Conservation (phyloP, 441 rosid species). For the Gossypium schwendimanii region DNA sequence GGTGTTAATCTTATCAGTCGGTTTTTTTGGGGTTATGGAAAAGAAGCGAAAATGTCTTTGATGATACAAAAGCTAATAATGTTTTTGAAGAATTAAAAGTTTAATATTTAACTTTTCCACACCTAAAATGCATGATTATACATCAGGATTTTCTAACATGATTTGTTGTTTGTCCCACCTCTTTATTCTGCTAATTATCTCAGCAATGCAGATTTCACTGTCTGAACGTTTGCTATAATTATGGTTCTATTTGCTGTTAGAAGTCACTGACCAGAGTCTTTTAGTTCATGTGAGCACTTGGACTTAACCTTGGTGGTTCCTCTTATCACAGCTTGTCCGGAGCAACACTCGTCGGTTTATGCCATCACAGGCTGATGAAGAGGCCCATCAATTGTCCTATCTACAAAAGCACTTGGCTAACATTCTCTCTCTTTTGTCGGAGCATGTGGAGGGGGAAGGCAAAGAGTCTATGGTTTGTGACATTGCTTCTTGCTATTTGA, state of each 20-base stretch:
- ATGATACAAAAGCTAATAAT: neutral
- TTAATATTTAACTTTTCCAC: neutral
- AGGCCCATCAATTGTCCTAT: slow-evolving; percentile 91
- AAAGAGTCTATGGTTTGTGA: slow-evolving; percentile 81
- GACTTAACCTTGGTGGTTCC: slow-evolving; percentile 11
- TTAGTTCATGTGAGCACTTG: slow-evolving; percentile 4
- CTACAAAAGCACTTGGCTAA: slow-evolving; percentile 85
- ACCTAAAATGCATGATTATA: neutral
- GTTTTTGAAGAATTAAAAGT: neutral
- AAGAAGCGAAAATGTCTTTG: too few species aligned
- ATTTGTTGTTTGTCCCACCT: neutral
- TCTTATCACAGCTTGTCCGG: slow-evolving; percentile 72
- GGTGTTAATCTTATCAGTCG: too few species aligned
- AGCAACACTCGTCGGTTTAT: slow-evolving; percentile 88
- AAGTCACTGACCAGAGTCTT: neutral
- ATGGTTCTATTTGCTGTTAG: neutral
- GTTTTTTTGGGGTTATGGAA: too few species aligned
- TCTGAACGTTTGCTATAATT: neutral
- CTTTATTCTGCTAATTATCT: neutral
- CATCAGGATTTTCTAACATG: neutral
- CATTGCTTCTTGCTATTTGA: slow-evolving; percentile 5
- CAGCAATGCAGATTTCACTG: neutral
- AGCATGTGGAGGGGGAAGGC: slow-evolving; percentile 73
- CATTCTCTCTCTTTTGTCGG: slow-evolving; percentile 76
- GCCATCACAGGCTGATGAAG: slow-evolving; percentile 97